Base-by-base conservation (phyloP, 257 asterid species). In the Jacaranda mimosifolia region DNA sequence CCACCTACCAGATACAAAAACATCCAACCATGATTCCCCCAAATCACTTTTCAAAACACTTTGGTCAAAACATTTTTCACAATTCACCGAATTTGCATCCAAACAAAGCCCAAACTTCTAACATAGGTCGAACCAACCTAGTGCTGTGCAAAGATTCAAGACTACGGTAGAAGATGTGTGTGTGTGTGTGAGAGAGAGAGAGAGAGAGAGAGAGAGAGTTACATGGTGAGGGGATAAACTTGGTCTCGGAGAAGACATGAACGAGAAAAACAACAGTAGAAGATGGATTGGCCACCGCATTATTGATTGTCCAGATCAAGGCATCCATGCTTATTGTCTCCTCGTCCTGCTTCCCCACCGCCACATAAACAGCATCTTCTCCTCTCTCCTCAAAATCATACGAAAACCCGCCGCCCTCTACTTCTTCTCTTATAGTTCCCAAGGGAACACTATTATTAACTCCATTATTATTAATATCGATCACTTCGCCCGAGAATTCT, bases 211-310 rank as follows among this genome's bases (percentile, higher is more conserved):
- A 17, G 52, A 3, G 46, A 19, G 48, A 52, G 87, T 84, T 82
- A 93, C 98, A 69, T 0, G 97, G 97, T n/a, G 91, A 81, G 5
- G 97, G 98, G 79, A 93, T 87, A 88, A 5, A 79, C 80, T 87
- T 88, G 8, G 85, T 85, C 82, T 87, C 88, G 18, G 96, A 94
- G 70, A 89, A 91, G 17, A 89, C 86, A 38, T 87, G 92, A 73
- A 93, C 69, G 65, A 93, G 91, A 76, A 84, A 87, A 38, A 93
- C 84, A 21, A 86, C 52, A 4, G 87, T 26, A 7, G 91, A 77
- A 5, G 82, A 48, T 1, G 85, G 84, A 46, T 60, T 40, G 56
- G 72, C 9, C 3, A 79, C 68, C 32, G 55, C 77, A 58, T 86
- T 72, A 10, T 62, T 60, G 9, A 92, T 67, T 1, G 97, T 55